Base-by-base conservation (phyloP, 129 eudicot species). In the Saussurea involucrata region DNA sequence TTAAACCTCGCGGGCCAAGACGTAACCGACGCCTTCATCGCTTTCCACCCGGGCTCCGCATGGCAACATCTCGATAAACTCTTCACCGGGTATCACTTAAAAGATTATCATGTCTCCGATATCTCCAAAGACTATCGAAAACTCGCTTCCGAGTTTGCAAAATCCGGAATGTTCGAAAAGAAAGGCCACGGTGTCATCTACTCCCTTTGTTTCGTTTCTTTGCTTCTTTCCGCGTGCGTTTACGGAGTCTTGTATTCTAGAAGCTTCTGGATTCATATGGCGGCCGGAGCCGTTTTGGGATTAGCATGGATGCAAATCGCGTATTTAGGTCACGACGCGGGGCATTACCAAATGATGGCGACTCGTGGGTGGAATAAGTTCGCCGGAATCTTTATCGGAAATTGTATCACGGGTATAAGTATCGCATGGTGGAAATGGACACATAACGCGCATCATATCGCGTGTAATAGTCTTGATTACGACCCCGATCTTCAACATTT, bases 381-480 rank as follows among this genome's bases (percentile, higher is more conserved):
- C 0, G 85, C 85, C 0, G 85, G 85, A n/a, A 82, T 82, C 20
- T 82, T 82, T 40, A 82, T 82, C 27, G 85, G 82, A 21, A 82
- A 82, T 36, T 82, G 82, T 29, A 71, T 82, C 3, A 82, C 85
- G 3, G 85, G 85, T 1, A 82, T 82, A 13, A 82, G 85, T 46
- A 82, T 82, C 33, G 85, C 85, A 1, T 82, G 85, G 85, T 82
- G 85, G 85, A 82, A 82, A 55, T 82, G 85, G 85, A 82, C 85
- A 6, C 85, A 82, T 40, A 82, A 82, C 2, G 85, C 85, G 0
- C 85, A 82, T 29, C 85, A 82, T 69, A 76, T 82, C n/a, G 85
- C 85, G n/a, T 76, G 85, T 71, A 82, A 82, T 55, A 71, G 78
- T 40, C 82, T 82, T 15, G 85, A 82, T 71, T 82, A 82, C 33